Evolutionary conservation across 495 filamentous ascomycete species (phyloP).

Genomic region (Penicillium pancosmium): DNA sequence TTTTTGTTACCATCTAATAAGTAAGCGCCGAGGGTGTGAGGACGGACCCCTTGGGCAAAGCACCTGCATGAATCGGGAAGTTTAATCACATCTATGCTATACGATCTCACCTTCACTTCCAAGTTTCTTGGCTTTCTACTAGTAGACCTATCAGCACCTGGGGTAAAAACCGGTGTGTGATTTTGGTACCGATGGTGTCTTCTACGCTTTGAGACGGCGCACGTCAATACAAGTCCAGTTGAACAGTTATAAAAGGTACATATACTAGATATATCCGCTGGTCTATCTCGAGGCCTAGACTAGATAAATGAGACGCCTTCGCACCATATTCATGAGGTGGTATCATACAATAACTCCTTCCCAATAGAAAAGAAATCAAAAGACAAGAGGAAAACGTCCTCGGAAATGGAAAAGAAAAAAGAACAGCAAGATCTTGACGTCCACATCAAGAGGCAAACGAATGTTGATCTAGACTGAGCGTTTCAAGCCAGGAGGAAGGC

Average conservation of each 20-base stretch:
- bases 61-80: too few species aligned
- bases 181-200: too few species aligned
- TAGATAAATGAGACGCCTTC: not conserved
- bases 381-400: not conserved
- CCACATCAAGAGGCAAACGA: not conserved
- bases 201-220: too few species aligned
- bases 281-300: not conserved
- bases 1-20: too few species aligned
- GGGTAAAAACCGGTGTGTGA: too few species aligned
- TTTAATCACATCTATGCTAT: too few species aligned
- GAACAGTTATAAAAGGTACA: not conserved
- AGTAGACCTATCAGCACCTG: too few species aligned
- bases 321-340: not conserved
- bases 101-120: too few species aligned
- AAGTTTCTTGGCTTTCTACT: too few species aligned
- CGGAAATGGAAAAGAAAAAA: slow-evolving; percentile 12
- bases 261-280: not conserved
- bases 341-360: slow-evolving; percentile 21
- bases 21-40: too few species aligned
- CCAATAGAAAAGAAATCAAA: slow-evolving; percentile 1
- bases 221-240: too few species aligned
- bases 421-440: slow-evolving; percentile 6
- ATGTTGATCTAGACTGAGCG: slow-evolving; percentile 10
- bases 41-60: too few species aligned
- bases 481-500: slow-evolving; percentile 48